A percentile compares a stretch with the other conserved stretches of the same genome.
These are phyloP conservation scores for Vitrella brassicaformis DNA, from an alignment of 73 alveolate genomes.

Conservation along the genomic window DNA sequence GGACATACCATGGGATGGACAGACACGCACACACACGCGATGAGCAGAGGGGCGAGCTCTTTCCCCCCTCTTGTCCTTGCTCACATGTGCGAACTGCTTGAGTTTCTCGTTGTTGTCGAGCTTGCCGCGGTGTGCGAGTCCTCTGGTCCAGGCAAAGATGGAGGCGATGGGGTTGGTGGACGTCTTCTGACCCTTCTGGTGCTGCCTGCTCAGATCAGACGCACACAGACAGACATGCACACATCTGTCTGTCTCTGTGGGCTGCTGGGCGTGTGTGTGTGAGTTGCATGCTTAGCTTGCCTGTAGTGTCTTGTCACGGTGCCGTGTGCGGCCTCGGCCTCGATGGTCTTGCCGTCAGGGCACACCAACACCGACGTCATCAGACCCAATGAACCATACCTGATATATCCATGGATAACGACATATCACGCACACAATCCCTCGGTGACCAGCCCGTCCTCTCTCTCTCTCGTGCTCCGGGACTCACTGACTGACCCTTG, in stretches of 20 bases:
- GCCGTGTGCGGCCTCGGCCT: slow-evolving; percentile 87
- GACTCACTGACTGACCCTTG: slow-evolving; percentile 41
- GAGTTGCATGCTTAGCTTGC: no score
- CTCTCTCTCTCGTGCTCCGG: neutral
- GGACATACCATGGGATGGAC: no score
- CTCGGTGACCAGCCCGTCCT: neutral
- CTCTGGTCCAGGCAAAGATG: slow-evolving; percentile 80
- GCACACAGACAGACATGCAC: no score
- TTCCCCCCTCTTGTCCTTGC: no score
- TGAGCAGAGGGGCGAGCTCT: no score
- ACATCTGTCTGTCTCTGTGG: no score
- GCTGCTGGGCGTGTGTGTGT: no score
- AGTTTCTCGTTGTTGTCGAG: slow-evolving; percentile 61
- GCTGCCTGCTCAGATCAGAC: no score
- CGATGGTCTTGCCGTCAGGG: slow-evolving; percentile 61
- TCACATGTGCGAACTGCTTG: slow-evolving; percentile 30
- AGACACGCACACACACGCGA: no score
- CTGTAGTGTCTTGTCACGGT: slow-evolving; percentile 80
- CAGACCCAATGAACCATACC: slow-evolving; percentile 67
- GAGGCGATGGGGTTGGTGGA: slow-evolving; percentile 77
- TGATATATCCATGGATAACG: neutral
- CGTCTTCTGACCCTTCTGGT: slow-evolving; percentile 67
- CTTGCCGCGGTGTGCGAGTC: slow-evolving; percentile 66
- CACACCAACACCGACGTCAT: slow-evolving; percentile 62
- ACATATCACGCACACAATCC: neutral